A percentile compares a stretch with the other conserved stretches of the same genome.
These are phyloP conservation scores for Lasiodiplodia gonubiensis DNA, from an alignment of 2,329 filamentous ascomycete genomes.

Conservation along the genomic window DNA sequence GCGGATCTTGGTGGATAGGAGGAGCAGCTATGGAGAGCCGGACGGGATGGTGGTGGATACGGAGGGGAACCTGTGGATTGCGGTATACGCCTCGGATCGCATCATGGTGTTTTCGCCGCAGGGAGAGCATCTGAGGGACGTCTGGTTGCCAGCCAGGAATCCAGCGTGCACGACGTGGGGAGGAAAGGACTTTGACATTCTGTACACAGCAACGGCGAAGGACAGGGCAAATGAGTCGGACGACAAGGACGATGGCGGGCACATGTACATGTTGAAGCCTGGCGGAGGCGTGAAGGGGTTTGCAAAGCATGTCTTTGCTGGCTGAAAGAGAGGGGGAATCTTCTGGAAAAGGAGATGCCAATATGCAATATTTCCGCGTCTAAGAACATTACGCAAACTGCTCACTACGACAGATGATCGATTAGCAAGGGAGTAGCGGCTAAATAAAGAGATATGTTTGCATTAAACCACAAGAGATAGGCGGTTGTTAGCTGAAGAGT, in stretches of 20 bases:
- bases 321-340: background rate
- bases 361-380: too few species aligned
- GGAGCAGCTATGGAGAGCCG: background rate
- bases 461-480: too few species aligned
- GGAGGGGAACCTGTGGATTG: background rate
- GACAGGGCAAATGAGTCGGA: background rate
- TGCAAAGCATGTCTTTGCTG: background rate
- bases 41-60: background rate
- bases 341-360: too few species aligned
- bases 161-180: constrained; percentile 2
- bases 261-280: background rate
- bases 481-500: too few species aligned
- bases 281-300: constrained; percentile 9
- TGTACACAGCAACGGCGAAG: background rate
- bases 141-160: background rate
- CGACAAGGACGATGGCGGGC: background rate
- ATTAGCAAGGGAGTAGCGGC: too few species aligned
- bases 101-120: constrained; percentile 5
- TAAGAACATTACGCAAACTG: too few species aligned
- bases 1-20: background rate
- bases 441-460: too few species aligned
- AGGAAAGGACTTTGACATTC: background rate
- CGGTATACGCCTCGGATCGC: background rate
- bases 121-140: background rate
- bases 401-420: too few species aligned